Evolutionary conservation across 441 rosid species (phyloP).

Genomic region (Syzygium syzygioides): DNA sequence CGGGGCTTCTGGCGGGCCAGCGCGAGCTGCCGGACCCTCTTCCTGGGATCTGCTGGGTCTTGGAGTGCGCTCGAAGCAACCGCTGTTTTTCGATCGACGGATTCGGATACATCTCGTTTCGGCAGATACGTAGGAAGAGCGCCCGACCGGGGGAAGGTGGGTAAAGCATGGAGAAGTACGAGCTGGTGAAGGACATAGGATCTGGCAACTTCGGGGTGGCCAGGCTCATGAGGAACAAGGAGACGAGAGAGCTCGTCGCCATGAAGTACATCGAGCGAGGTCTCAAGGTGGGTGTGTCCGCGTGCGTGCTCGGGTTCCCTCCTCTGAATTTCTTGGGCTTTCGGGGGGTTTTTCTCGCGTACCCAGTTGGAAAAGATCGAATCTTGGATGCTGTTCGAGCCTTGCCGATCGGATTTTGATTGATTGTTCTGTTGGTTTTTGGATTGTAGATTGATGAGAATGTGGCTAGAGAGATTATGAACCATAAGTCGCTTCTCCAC

Average conservation of each 20-base stretch:
- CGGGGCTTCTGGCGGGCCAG: background rate
- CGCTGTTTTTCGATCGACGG: background rate
- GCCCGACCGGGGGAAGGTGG: background rate
- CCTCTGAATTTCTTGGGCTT: background rate
- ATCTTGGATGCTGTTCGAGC: background rate
- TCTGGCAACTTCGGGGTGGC: conserved; percentile 1
- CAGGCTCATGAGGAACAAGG: conserved; percentile 2
- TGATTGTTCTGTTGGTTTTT: background rate
- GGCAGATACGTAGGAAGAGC: background rate
- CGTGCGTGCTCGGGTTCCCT: background rate
- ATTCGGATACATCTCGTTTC: background rate
- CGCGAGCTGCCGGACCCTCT: background rate
- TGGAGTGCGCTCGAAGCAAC: background rate
- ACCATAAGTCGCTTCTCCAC: background rate
- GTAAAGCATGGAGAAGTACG: background rate
- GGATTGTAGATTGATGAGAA: background rate
- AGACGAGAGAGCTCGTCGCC: background rate
- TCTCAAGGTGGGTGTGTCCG: background rate
- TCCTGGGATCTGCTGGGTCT: background rate
- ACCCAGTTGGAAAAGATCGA: background rate
- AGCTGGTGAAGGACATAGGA: conserved; percentile 7
- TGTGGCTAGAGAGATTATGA: background rate
- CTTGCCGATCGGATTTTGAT: background rate
- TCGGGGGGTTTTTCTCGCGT: background rate
- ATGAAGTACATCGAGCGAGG: conserved; percentile 5